Conservation (phyloP, 495 filamentous ascomycete species). For the Gamarada debralockiae region DNA sequence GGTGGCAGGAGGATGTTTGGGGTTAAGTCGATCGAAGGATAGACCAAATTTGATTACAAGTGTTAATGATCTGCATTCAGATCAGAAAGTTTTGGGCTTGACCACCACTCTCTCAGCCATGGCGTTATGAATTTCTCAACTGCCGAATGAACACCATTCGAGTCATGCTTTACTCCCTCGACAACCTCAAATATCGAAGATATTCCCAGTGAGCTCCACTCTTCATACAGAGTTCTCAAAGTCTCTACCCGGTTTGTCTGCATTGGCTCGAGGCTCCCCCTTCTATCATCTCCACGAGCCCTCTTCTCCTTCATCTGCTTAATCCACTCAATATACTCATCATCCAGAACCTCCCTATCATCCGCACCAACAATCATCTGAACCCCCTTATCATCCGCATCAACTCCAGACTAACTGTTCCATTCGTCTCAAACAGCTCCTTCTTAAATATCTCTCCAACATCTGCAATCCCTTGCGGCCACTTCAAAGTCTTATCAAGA, state of each 20-base stretch:
- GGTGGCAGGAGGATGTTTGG: conserved; percentile 48
- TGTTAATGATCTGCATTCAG: too few relatives aligned
- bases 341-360: too few relatives aligned
- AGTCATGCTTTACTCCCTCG: conserved; percentile 16
- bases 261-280: background rate
- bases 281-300: background rate
- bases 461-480: conserved; percentile 25
- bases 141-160: conserved; percentile 13
- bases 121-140: conserved; percentile 17
- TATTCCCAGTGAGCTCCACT: conserved; percentile 21
- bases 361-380: conserved; percentile 24
- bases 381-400: conserved; percentile 22
- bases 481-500: conserved; percentile 18
- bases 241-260: conserved; percentile 15
- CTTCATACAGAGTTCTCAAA: conserved; percentile 5
- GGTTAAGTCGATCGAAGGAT: conserved; percentile 18
- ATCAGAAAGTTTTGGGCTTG: background rate
- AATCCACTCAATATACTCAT: conserved; percentile 29
- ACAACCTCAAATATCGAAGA: conserved; percentile 19
- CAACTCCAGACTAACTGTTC: conserved; percentile 21
- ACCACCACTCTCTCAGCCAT: conserved; percentile 2
- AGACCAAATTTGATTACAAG: too few relatives aligned
- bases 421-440: conserved; percentile 11
- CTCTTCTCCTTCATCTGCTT: conserved; percentile 12
- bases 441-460: conserved; percentile 18